Evolutionary conservation across 1,284 basidiomycete genomes (phyloP).

Genomic region (Ganoderma resinaceum): DNA sequence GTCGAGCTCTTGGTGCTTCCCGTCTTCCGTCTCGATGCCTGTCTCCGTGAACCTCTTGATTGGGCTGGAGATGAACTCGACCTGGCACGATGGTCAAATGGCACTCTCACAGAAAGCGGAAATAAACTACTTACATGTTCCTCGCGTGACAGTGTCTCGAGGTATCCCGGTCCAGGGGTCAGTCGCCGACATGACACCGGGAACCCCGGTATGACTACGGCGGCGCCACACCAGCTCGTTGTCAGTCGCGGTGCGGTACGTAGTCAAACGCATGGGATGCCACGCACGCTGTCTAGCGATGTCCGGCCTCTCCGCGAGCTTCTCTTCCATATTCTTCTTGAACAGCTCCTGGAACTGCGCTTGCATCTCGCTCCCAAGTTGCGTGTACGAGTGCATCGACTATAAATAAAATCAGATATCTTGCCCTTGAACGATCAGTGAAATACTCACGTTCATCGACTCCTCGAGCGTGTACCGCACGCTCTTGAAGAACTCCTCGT

Average conservation of each 20-base stretch:
- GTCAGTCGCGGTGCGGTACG: neutral
- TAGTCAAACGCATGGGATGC: neutral
- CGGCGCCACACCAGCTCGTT: neutral
- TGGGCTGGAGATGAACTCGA: slow-evolving; percentile 56
- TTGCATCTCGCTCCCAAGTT: neutral
- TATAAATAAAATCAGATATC: slow-evolving; percentile 31
- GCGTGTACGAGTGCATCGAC: slow-evolving; percentile 52
- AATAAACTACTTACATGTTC: slow-evolving; percentile 52
- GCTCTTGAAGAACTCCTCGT: slow-evolving; percentile 54
- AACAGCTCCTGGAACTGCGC: slow-evolving; percentile 50
- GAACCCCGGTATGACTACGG: slow-evolving; percentile 62
- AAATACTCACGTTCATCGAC: slow-evolving; percentile 55
- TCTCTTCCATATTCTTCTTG: slow-evolving; percentile 54
- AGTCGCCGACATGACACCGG: slow-evolving; percentile 64
- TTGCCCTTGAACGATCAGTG: slow-evolving; percentile 46
- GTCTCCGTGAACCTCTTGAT: slow-evolving; percentile 59
- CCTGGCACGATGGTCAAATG: slow-evolving; percentile 48
- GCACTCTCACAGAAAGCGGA: neutral
- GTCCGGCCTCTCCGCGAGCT: slow-evolving; percentile 61
- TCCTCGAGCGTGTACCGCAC: slow-evolving; percentile 58
- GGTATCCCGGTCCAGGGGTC: slow-evolving; percentile 71
- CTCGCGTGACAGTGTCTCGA: slow-evolving; percentile 67
- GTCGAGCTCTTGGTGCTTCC: slow-evolving; percentile 59
- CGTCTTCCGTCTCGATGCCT: slow-evolving; percentile 64
- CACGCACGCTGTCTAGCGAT: slow-evolving; percentile 61